These are phyloP conservation scores for Tothia fuscella DNA, from an alignment of 2,329 filamentous ascomycete species.

Conservation along the genomic window DNA sequence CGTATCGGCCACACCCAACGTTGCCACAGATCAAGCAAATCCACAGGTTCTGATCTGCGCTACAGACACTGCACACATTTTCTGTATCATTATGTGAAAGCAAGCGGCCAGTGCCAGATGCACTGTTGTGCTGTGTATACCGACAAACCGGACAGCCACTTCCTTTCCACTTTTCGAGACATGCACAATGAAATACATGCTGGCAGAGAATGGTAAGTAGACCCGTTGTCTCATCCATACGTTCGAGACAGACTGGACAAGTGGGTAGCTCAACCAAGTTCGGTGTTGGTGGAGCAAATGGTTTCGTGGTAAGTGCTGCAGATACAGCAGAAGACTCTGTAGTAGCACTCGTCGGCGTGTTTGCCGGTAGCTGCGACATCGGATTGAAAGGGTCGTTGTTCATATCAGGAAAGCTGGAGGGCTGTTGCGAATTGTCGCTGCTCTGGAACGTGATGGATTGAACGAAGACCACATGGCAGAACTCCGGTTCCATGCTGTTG, in stretches of 20 bases:
- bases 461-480: slow-evolving; percentile 90
- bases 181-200: slow-evolving; percentile 95
- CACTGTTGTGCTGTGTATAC: slow-evolving; percentile 58
- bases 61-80: slow-evolving; percentile 72
- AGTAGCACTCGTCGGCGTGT: slow-evolving; percentile 19
- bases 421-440: slow-evolving; percentile 33
- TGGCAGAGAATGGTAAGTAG: slow-evolving; percentile 93
- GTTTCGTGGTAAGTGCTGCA: slow-evolving; percentile 44
- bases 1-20: slow-evolving; percentile 88
- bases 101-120: slow-evolving; percentile 16
- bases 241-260: slow-evolving; percentile 89
- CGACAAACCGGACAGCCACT: slow-evolving; percentile 89
- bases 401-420: slow-evolving; percentile 46
- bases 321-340: slow-evolving; percentile 24
- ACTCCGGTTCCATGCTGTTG: slow-evolving; percentile 87
- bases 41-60: slow-evolving; percentile 75
- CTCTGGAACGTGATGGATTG: slow-evolving; percentile 79
- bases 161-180: slow-evolving; percentile 91
- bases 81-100: slow-evolving; percentile 31
- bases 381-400: slow-evolving; percentile 52
- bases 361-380: slow-evolving; percentile 4
- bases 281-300: slow-evolving; percentile 63
- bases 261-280: slow-evolving; percentile 85
- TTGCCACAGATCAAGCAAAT: slow-evolving; percentile 90
- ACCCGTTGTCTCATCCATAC: slow-evolving; percentile 96